These are phyloP conservation scores for Chionographis japonica DNA, from an alignment of 106 monocot genomes.

Conservation along the genomic window DNA sequence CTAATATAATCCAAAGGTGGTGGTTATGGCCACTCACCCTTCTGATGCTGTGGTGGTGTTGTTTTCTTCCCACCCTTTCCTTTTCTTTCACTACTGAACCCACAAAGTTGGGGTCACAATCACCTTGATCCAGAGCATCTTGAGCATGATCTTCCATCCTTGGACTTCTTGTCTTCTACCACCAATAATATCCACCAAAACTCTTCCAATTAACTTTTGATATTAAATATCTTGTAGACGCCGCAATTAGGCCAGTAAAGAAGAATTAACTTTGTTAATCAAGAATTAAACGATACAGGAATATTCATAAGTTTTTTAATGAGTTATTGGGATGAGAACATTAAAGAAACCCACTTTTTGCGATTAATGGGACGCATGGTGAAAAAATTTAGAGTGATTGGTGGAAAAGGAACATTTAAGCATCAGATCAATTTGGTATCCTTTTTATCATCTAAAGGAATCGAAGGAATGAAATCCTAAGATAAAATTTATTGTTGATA, in stretches of 20 bases:
- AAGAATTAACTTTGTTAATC: not conserved
- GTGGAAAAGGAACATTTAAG: no score
- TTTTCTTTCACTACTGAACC: conserved; percentile 3
- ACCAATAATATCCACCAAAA: conserved; percentile 7
- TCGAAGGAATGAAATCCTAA: no score
- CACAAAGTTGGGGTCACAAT: conserved; percentile 11
- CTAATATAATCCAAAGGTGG: conserved; percentile 13
- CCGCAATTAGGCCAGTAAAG: not conserved
- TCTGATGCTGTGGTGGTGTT: not conserved
- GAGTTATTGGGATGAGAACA: no score
- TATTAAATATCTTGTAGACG: not conserved
- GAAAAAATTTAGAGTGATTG: no score
- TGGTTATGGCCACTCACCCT: not conserved
- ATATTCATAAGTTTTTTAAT: no score
- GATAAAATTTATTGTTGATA: no score
- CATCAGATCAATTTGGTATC: no score
- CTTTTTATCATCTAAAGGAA: no score
- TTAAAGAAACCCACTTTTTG: no score
- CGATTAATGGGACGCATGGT: no score
- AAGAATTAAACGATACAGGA: not conserved
- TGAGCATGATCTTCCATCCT: not conserved
- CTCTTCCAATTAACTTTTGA: not conserved
- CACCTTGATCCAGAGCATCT: not conserved
- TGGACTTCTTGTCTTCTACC: not conserved
- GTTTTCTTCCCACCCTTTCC: not conserved